These are phyloP conservation scores for Coleophoma cylindrospora DNA, from an alignment of 2,329 filamentous ascomycete species.

Conservation along the genomic window DNA sequence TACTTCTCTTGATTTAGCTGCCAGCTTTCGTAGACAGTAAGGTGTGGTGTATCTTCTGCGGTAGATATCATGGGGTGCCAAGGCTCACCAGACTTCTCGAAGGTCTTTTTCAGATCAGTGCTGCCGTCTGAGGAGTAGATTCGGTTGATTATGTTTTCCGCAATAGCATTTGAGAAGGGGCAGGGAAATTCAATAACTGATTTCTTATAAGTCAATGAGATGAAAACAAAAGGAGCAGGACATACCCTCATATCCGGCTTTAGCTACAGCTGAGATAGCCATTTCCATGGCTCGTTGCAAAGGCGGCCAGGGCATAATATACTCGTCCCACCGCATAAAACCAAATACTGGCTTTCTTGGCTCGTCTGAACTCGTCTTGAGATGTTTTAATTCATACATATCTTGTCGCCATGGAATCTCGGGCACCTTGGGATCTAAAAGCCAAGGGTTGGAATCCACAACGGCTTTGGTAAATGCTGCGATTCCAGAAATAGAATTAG, in stretches of 20 bases:
- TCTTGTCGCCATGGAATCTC: slow-evolving; percentile 57
- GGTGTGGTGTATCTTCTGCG: background rate
- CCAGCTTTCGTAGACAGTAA: slow-evolving; percentile 4
- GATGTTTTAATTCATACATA: background rate
- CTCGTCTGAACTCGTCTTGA: slow-evolving; percentile 8
- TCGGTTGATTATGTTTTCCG: background rate
- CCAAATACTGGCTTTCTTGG: background rate
- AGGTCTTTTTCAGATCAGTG: background rate
- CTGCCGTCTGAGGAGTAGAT: slow-evolving; percentile 1
- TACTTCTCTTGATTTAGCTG: slow-evolving; percentile 3
- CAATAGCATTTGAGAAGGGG: background rate
- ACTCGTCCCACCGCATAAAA: slow-evolving; percentile 15
- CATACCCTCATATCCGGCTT: slow-evolving; percentile 3
- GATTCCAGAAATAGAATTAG: slow-evolving; percentile 45
- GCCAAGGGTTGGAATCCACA: slow-evolving; percentile 54
- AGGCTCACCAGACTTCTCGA: background rate
- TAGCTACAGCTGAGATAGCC: background rate
- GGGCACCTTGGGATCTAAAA: slow-evolving; percentile 54
- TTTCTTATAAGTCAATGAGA: background rate
- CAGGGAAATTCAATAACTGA: background rate
- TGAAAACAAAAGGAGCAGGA: background rate
- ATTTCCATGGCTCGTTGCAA: slow-evolving; percentile 20
- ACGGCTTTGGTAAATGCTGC: slow-evolving; percentile 48
- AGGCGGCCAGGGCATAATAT: background rate
- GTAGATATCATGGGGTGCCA: slow-evolving; percentile 1